These are phyloP conservation scores for Neurospora sp. DNA, from an alignment of 2,329 filamentous ascomycete species.

Conservation along the genomic window DNA sequence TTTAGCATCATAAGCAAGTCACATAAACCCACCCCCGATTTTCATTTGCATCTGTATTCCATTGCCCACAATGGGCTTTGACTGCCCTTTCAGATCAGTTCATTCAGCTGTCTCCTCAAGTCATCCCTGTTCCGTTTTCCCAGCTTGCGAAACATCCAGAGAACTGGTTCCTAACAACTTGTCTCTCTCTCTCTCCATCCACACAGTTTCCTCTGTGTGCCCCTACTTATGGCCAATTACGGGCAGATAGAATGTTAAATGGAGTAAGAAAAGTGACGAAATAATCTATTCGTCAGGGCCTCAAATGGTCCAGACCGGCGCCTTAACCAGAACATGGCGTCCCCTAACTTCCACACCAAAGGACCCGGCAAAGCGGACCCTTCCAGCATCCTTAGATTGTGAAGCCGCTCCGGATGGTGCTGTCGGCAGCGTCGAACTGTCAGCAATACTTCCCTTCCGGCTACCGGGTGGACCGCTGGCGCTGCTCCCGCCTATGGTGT, in stretches of 20 bases:
- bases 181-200: not conserved
- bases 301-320: slow-evolving; percentile 58
- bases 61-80: not conserved
- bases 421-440: slow-evolving; percentile 28
- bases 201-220: not conserved
- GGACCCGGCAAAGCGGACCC: slow-evolving; percentile 68
- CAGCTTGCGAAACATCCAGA: not conserved
- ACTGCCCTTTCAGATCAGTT: not conserved
- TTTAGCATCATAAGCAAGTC: not conserved
- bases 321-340: slow-evolving; percentile 65
- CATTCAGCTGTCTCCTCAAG: not conserved
- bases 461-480: slow-evolving; percentile 11
- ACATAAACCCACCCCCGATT: not conserved
- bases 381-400: slow-evolving; percentile 37
- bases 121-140: not conserved
- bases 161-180: not conserved
- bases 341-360: slow-evolving; percentile 65
- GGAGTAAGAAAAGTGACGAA: not conserved
- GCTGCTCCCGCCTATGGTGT: slow-evolving; percentile 3
- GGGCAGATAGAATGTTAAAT: not conserved
- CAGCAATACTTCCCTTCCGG: slow-evolving; percentile 25
- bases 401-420: slow-evolving; percentile 13
- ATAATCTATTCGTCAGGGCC: slow-evolving; percentile 12
- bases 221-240: not conserved
- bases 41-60: not conserved